Conservation (phyloP, 1,139 yeast genomes). For the Zygosaccharomyces pseudobailii region DNA sequence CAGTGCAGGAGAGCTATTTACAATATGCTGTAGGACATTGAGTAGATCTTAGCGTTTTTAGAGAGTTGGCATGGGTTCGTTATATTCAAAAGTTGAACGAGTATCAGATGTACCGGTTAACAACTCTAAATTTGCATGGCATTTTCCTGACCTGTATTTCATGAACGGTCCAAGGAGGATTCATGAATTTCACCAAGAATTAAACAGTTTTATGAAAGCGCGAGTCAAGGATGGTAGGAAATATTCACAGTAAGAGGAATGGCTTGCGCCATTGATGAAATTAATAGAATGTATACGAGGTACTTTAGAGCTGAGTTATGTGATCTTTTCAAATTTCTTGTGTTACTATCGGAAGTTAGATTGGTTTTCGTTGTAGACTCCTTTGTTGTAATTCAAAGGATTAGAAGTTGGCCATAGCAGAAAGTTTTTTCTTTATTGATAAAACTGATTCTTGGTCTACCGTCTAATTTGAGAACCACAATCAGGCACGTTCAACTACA, state of each 20-base stretch:
- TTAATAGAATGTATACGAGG: conserved; percentile 44
- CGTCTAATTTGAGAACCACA: conserved; percentile 53
- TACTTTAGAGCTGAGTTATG: conserved; percentile 48
- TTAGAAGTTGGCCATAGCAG: conserved; percentile 41
- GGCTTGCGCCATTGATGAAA: conserved; percentile 37
- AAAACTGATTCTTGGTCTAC: conserved; percentile 58
- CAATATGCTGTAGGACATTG: no score
- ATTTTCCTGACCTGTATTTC: conserved; percentile 36
- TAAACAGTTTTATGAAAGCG: conserved; percentile 32
- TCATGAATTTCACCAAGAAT: conserved; percentile 53
- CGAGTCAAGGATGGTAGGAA: conserved; percentile 44
- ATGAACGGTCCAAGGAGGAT: conserved; percentile 46
- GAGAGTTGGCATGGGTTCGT: conserved; percentile 34
- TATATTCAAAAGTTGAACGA: conserved; percentile 46
- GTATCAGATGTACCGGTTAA: conserved; percentile 48
- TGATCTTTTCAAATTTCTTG: conserved; percentile 37
- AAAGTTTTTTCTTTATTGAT: conserved; percentile 38
- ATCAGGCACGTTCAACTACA: conserved; percentile 50
- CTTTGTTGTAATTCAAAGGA: conserved; percentile 39
- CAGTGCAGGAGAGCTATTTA: no score
- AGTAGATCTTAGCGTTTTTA: no score
- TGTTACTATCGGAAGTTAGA: no score
- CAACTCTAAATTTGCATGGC: conserved; percentile 40
- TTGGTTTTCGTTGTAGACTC: conserved; percentile 32
- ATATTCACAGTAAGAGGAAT: conserved; percentile 56